Percentiles rank a stretch among this genome's conserved stretches.
These are phyloP conservation scores for Begonia masoniana DNA, from an alignment of 306 rosid genomes.

Conservation along the genomic window DNA sequence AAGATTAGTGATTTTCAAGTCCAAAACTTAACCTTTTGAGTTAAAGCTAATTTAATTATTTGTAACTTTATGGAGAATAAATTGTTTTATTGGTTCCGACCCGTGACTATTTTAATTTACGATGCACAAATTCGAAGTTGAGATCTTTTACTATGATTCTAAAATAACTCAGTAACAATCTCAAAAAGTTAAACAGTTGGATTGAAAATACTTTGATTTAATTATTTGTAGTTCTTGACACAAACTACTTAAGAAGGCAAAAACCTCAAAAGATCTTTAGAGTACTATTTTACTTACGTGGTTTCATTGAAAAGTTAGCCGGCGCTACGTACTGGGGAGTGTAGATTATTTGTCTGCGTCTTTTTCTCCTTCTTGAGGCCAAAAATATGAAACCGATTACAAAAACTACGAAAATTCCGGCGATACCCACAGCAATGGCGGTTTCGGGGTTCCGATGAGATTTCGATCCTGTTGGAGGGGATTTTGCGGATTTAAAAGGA, in stretches of 20 bases:
- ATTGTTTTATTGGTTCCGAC: no score
- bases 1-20: slow-evolving; percentile 10
- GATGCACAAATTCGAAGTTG: no score
- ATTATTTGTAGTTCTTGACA: no score
- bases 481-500: slow-evolving; percentile 3
- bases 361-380: slow-evolving; percentile 18
- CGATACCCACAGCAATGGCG: slow-evolving; percentile 5
- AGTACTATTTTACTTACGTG: slow-evolving; percentile 21
- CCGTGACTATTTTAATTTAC: no score
- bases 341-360: slow-evolving; percentile 6
- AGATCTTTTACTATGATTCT: no score
- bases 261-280: background rate
- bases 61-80: no score
- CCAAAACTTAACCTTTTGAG: slow-evolving; percentile 3
- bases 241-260: no score
- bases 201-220: no score
- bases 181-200: no score
- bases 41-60: background rate
- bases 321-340: slow-evolving; percentile 19
- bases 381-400: slow-evolving; percentile 25
- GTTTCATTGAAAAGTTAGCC: slow-evolving; percentile 14
- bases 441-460: slow-evolving; percentile 19
- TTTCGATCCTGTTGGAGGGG: background rate
- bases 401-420: slow-evolving; percentile 29
- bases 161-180: no score